These are phyloP conservation scores for Claviceps fusiformis DNA, from an alignment of 2,329 filamentous ascomycete genomes.

Conservation along the genomic window DNA sequence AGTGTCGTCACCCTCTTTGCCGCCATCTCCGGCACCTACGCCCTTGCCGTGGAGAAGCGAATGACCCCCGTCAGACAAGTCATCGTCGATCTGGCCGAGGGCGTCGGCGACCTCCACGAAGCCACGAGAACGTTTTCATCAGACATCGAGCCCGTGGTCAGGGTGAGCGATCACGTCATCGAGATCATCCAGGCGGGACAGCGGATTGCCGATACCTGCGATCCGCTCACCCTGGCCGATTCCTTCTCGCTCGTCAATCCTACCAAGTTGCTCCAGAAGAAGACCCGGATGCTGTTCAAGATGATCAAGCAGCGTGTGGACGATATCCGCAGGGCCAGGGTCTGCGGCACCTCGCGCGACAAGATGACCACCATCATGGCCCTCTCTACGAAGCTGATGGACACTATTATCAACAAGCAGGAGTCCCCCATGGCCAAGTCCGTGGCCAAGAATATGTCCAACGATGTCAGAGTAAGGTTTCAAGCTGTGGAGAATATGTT, in stretches of 20 bases:
- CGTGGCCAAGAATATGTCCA: not conserved
- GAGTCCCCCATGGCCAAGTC: not conserved
- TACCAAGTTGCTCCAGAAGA: not conserved
- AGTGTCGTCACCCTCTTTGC: not conserved
- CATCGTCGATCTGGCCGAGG: not conserved
- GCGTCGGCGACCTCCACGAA: not conserved
- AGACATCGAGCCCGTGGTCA: not conserved
- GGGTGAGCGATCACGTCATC: not conserved
- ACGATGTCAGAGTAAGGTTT: not conserved
- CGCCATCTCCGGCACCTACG: not conserved
- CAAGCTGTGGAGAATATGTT: not conserved
- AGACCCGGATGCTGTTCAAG: not conserved
- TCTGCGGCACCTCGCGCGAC: not conserved
- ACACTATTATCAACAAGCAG: conserved; percentile 1
- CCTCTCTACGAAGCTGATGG: not conserved
- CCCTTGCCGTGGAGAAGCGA: not conserved
- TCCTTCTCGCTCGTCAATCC: not conserved
- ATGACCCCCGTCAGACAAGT: not conserved
- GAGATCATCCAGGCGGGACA: not conserved
- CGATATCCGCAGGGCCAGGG: not conserved
- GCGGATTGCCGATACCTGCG: not conserved
- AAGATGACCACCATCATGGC: not conserved
- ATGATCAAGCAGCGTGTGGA: not conserved
- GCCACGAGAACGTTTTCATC: not conserved
- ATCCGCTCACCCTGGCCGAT: not conserved